phyloP scores from a whole-genome alignment of 2,329 filamentous ascomycete genomes.

The Graphilbum ipis-grandicollis region DNA sequence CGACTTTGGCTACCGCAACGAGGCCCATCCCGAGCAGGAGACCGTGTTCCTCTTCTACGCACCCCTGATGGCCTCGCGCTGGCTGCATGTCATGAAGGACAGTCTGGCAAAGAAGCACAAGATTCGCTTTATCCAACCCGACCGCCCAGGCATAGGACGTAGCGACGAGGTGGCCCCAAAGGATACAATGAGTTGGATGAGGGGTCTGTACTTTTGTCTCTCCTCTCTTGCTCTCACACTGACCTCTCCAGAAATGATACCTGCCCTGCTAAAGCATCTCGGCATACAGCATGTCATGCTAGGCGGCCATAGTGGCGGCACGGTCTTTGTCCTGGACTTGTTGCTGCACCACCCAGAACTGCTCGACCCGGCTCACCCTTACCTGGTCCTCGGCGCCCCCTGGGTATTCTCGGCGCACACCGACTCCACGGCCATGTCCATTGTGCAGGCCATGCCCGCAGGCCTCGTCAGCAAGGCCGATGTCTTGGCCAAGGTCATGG shows the following conservation, averaged over 20 bases:
- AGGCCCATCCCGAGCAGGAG: slow-evolving; percentile 11
- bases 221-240: background rate
- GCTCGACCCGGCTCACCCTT: slow-evolving; percentile 11
- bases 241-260: slow-evolving; percentile 7
- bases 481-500: slow-evolving; percentile 10
- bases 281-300: slow-evolving; percentile 14
- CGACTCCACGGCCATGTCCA: slow-evolving; percentile 8
- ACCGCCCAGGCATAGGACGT: slow-evolving; percentile 19
- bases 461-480: slow-evolving; percentile 9
- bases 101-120: slow-evolving; percentile 14
- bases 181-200: slow-evolving; percentile 13
- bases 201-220: slow-evolving; percentile 8
- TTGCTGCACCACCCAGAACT: slow-evolving; percentile 14
- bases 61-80: slow-evolving; percentile 14
- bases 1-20: slow-evolving; percentile 16
- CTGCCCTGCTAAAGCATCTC: slow-evolving; percentile 17
- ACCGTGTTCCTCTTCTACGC: slow-evolving; percentile 15
- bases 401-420: slow-evolving; percentile 16
- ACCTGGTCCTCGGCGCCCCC: slow-evolving; percentile 14
- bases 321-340: slow-evolving; percentile 15
- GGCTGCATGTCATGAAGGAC: slow-evolving; percentile 16
- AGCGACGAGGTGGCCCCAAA: slow-evolving; percentile 12
- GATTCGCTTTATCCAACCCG: slow-evolving; percentile 16
- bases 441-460: slow-evolving; percentile 11
- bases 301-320: slow-evolving; percentile 15